Evolutionary conservation across 345 rosid species (phyloP), one percentile per base, ranked within the genome.

Genomic region (Citrus glauca): DNA sequence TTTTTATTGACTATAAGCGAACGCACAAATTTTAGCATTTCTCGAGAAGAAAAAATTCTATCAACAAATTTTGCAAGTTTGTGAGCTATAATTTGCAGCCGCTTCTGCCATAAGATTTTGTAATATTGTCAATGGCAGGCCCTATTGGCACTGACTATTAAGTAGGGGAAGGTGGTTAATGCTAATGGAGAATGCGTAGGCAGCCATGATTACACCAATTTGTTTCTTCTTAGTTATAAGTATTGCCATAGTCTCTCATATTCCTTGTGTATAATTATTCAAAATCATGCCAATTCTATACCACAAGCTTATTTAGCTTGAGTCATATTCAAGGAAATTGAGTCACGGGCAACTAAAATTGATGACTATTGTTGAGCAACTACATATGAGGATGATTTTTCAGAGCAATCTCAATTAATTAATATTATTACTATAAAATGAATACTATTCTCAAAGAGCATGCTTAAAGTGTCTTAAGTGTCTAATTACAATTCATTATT

Each of bases 161-260:
- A 71, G 63, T 27, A 71, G 74, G 45, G 45, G 25, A 1, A 35
- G 22, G 73, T 9, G 27, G 37, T 2, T 33, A 6, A 45, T 50
- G 61, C 25, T 70, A 70, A 71, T 71, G 74, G 74, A 71, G 35
- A 33, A 45, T 28, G 37, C 73, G 73, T 70, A 70, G 28, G 74
- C 62, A 53, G 30, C 25, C 61, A 71, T 71, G 57, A 71, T 53
- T 9, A 55, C 30, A 24, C 38, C 60, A 24, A 13, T 69, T n/a
- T 48, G 37, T 13, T 25, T 42, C 73, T 70, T 28, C 27, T 28
- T 30, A 17, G 74, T 22, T 20, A 24, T 50, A 19, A 50, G 60
- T 32, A 53, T 16, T 32, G 73, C 35, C 25, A 25, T 53, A 2
- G 62, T 25, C 42, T 32, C 17, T 20, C 59, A 27, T 69, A 13